These are phyloP conservation scores for Sambucus nigra DNA, from an alignment of 129 eudicot species.

Conservation along the genomic window DNA sequence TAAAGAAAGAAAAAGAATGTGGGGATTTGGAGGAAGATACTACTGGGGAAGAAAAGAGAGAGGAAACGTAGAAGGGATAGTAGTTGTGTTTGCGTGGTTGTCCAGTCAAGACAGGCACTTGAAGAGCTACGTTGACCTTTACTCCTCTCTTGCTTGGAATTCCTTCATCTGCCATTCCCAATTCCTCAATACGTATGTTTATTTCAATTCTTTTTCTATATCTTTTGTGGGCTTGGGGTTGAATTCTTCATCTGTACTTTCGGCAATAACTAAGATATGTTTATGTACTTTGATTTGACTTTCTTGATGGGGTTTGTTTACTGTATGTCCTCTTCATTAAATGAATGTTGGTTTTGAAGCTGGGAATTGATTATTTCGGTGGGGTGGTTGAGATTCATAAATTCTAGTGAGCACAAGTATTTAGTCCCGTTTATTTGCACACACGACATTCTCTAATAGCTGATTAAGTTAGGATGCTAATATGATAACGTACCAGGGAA, in stretches of 20 bases:
- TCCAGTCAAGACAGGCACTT: constrained; percentile 71
- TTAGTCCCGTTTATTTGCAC: too few relatives aligned
- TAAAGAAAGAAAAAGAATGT: constrained; percentile 31
- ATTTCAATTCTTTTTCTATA: neutral
- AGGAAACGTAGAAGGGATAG: constrained; percentile 50
- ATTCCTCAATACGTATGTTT: constrained; percentile 70
- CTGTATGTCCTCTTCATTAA: constrained; percentile 1
- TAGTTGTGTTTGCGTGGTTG: constrained; percentile 85
- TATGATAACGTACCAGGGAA: too few relatives aligned
- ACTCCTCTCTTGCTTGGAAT: constrained; percentile 81
- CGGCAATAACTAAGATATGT: neutral
- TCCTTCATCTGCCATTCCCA: constrained; percentile 82
- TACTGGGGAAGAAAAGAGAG: constrained; percentile 73
- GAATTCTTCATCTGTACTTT: neutral
- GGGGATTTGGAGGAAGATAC: constrained; percentile 88
- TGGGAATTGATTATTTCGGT: neutral
- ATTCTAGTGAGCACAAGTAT: neutral
- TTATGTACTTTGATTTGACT: neutral
- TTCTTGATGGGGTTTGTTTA: neutral
- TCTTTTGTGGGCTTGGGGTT: neutral
- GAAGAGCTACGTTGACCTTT: constrained; percentile 71
- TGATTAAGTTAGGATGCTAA: too few relatives aligned
- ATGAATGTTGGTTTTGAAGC: constrained; percentile 1
- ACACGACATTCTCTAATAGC: too few relatives aligned
- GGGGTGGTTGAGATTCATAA: neutral